Evolutionary conservation across 352 stramenopile genomes (phyloP).

Genomic region (Globisporangium barbulae): DNA sequence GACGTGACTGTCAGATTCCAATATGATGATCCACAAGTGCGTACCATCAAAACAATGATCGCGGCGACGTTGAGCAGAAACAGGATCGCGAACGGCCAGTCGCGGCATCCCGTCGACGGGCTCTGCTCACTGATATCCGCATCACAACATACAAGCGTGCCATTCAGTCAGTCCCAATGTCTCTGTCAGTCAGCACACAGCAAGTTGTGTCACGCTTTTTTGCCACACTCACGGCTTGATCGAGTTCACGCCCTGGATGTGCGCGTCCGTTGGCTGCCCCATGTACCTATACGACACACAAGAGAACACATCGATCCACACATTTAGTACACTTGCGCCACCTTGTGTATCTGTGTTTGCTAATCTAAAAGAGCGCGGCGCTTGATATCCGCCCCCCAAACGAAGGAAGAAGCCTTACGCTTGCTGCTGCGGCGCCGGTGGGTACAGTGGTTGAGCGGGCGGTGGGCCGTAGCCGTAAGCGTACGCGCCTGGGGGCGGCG

Average conservation of each 20-base stretch:
- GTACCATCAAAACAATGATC: conserved; percentile 62
- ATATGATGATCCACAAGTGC: neutral
- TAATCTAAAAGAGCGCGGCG: neutral
- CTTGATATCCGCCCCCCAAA: neutral
- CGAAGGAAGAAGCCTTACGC: neutral
- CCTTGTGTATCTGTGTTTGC: neutral
- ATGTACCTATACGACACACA: conserved; percentile 27
- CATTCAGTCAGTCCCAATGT: neutral
- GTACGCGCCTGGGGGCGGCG: neutral
- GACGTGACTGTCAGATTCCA: neutral
- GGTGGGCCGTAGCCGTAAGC: conserved; percentile 15
- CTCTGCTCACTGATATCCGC: conserved; percentile 26
- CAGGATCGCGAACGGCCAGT: conserved; percentile 76
- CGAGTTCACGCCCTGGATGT: conserved; percentile 47
- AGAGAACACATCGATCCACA: neutral
- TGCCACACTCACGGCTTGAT: conserved; percentile 66
- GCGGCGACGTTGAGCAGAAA: conserved; percentile 76
- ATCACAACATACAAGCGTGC: neutral
- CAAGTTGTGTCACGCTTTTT: neutral
- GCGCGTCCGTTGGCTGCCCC: conserved; percentile 25
- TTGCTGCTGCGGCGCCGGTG: conserved; percentile 18
- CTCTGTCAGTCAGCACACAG: neutral
- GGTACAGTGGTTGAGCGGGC: conserved; percentile 17
- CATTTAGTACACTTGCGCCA: neutral
- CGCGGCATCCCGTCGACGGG: conserved; percentile 44